Conservation (phyloP, 2,329 filamentous ascomycete genomes). For the Hysterium pulicare region DNA sequence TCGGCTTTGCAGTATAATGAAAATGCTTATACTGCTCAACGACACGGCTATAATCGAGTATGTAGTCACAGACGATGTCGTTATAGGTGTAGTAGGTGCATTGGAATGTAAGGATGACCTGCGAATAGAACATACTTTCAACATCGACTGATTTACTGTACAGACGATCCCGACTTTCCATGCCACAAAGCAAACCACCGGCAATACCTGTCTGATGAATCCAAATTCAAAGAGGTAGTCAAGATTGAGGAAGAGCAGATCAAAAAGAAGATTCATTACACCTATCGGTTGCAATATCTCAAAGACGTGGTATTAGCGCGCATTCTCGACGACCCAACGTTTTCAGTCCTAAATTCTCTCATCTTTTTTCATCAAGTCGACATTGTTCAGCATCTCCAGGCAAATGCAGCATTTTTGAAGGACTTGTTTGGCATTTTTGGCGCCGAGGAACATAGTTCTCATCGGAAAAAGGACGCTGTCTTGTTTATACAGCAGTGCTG, state of each 20-base stretch:
- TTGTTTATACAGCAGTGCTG: slow-evolving; percentile 97
- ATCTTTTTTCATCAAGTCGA: slow-evolving; percentile 99
- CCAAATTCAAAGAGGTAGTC: slow-evolving; percentile 94
- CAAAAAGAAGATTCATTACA: slow-evolving; percentile 89
- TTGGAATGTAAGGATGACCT: slow-evolving; percentile 65
- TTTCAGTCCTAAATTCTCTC: slow-evolving; percentile 92
- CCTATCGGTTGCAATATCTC: slow-evolving; percentile 91
- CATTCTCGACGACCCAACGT: slow-evolving; percentile 95
- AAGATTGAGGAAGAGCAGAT: slow-evolving; percentile 80
- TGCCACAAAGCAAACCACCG: slow-evolving; percentile 97
- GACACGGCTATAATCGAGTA: slow-evolving; percentile 93
- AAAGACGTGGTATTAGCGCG: slow-evolving; percentile 97
- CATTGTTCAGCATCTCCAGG: slow-evolving; percentile 91
- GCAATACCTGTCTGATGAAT: slow-evolving; percentile 83
- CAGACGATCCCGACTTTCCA: slow-evolving; percentile 92
- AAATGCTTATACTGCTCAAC: slow-evolving; percentile 89
- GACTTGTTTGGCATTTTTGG: slow-evolving; percentile 87
- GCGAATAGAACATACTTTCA: slow-evolving; percentile 1
- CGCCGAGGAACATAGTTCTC: slow-evolving; percentile 58
- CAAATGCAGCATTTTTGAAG: slow-evolving; percentile 71
- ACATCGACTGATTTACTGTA: slow-evolving; percentile 27
- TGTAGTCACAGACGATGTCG: slow-evolving; percentile 82
- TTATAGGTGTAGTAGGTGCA: slow-evolving; percentile 89
- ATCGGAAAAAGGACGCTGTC: slow-evolving; percentile 87
- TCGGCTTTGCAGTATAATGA: slow-evolving; percentile 95